A percentile compares a stretch with the other conserved stretches of the same genome.
Evolutionary conservation across 306 rosid genomes (phyloP).

Genomic region (Sophora flavescens): DNA sequence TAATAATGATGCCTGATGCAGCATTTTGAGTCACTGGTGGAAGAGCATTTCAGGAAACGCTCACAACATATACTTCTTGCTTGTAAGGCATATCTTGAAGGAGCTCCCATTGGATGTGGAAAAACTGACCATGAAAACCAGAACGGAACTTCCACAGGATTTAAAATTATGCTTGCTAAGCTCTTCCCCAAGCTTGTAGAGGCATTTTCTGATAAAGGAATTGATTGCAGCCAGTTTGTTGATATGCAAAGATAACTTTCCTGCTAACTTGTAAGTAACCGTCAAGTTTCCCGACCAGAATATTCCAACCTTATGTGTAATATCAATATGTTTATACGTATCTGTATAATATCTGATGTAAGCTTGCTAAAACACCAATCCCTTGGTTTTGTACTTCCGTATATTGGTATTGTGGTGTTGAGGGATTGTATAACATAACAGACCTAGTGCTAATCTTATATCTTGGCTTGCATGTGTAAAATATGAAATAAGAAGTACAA

Average conservation of each 20-base stretch:
- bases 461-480: constrained; percentile 40
- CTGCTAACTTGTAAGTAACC: constrained; percentile 16
- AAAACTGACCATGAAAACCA: constrained; percentile 50
- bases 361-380: constrained; percentile 33
- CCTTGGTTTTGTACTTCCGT: constrained; percentile 13
- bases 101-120: constrained; percentile 74
- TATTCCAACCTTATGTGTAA: constrained; percentile 47
- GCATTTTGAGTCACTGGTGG: constrained; percentile 87
- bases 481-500: constrained; percentile 39
- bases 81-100: constrained; percentile 81
- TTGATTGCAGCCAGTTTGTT: constrained; percentile 69
- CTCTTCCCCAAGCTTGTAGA: constrained; percentile 83
- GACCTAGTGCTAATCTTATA: background rate
- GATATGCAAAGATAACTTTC: constrained; percentile 46
- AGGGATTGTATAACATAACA: background rate
- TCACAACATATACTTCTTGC: constrained; percentile 69
- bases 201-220: constrained; percentile 73
- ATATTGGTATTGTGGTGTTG: constrained; percentile 3
- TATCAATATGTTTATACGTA: constrained; percentile 31
- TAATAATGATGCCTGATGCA: constrained; percentile 56
- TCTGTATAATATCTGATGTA: constrained; percentile 45
- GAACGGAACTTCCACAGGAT: constrained; percentile 82
- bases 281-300: constrained; percentile 46
- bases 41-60: constrained; percentile 71
- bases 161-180: constrained; percentile 90